These are phyloP conservation scores for Wickerhamomyces pijperi DNA, from an alignment of 805 yeast species.

Conservation along the genomic window DNA sequence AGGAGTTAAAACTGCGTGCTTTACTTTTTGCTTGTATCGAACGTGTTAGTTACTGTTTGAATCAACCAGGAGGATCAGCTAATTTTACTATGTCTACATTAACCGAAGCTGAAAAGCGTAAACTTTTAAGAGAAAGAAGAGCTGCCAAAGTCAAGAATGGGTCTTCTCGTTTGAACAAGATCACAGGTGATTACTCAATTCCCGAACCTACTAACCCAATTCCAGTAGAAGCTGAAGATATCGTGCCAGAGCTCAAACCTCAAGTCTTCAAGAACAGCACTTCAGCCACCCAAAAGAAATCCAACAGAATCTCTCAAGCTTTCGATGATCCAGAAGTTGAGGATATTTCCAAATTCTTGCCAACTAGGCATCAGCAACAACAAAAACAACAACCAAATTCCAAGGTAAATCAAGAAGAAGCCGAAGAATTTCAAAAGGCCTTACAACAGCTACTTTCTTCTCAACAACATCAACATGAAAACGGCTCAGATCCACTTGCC, in stretches of 20 bases:
- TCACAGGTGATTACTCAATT: constrained; percentile 14
- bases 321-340: constrained; percentile 9
- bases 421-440: constrained; percentile 13
- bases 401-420: constrained; percentile 1
- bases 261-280: neutral
- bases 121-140: constrained; percentile 16
- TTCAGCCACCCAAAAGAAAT: neutral
- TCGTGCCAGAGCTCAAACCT: constrained; percentile 1
- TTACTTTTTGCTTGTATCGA: no score
- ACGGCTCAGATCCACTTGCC: neutral
- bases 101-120: constrained; percentile 18
- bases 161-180: constrained; percentile 12
- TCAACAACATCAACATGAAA: constrained; percentile 7
- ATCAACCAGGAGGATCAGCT: neutral
- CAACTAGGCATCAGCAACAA: constrained; percentile 1
- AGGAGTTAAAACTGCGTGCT: no score
- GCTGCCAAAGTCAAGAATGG: constrained; percentile 16
- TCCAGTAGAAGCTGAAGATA: neutral
- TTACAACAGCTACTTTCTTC: constrained; percentile 11
- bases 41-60: no score
- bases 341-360: constrained; percentile 5
- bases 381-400: neutral
- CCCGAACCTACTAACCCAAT: constrained; percentile 1
- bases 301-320: constrained; percentile 12
- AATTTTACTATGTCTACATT: constrained; percentile 1